Evolutionary conservation across 306 rosid genomes (phyloP), one percentile per base, ranked within the genome.

Genomic region (Betula pendula): DNA sequence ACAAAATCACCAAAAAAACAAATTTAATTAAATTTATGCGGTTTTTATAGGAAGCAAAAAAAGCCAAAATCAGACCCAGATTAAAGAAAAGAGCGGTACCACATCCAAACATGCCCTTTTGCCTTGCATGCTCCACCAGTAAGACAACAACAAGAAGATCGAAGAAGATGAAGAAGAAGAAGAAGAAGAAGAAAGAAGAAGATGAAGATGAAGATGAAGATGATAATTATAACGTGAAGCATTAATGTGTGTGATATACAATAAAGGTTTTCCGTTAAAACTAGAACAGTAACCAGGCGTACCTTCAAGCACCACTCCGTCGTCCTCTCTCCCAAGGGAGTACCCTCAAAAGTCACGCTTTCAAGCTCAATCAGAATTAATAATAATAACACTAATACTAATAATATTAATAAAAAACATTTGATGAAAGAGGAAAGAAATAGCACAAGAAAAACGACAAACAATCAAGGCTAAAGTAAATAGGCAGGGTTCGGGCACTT

Each of bases 301-400:
- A 77, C 81, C 83, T 70, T 71, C 51, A 31, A 16, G 44, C 49
- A 47, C 51, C 49, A 19, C 33, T 40, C 42, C 62, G 25, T 47
- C 55, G 14, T 49, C 68, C 14, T 9, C 52, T 27, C 9, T 71
- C 20, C 15, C 68, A 3, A 45, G 38, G 38, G 67, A 75, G 89
- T 77, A 87, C 89, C 88, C 86, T 86, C 19, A 84, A 87, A 90
- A 87, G 94, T 79, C 86, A 74, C 87, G 89, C 90, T 72, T 51
- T 79, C 6, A 56, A 72, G 19, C 79, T 75, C 74, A 71, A 69
- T 22, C 70, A 66, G 58, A 31, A 68, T 65, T 35, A 24, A 22
- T 20, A 53, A 48, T 35, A 24, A 22, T 20, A 53, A 48, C 24
- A 19, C 31, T 20, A 68, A 8, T 51, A 17, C 12, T 31, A 31